Evolutionary conservation across 176 grass and related monocot species (phyloP), one percentile per base, ranked within the genome.

Genomic region (Tuctoria greenei): DNA sequence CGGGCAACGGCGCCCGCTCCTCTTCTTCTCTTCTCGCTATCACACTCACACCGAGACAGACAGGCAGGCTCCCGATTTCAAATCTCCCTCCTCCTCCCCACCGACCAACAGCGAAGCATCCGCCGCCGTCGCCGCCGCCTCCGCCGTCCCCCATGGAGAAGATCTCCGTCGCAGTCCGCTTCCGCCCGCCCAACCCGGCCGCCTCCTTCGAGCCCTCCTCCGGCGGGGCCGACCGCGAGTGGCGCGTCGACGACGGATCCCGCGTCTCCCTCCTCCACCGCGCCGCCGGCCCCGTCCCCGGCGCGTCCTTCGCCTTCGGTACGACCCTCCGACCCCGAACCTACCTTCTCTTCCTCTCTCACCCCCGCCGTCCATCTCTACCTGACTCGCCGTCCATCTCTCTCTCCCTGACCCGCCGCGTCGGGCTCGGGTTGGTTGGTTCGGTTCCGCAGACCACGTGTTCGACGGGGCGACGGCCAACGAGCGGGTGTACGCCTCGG

Each of bases 111-210:
- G 6, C 58, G 38, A 46, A 13, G 64, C 37, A n/a, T 13, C 61
- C 75, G 58, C 58, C 36, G 66, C 37, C 55, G n/a, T 27, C 50
- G 6, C 59, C 56, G 8, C 66, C 82, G 68, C 68, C 84, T 43
- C 25, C 45, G 54, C 3, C 55, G 23, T 3, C 23, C 17, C 10
- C 60, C 45, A 95, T 98, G 95, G 95, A 95, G 89, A 98, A 92
- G 73, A 98, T 98, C 39, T 95, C 91, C 41, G 95, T 98, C 39
- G 95, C 83, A 42, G 89, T 98, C 31, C 95, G 95, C 64, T 92
- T 98, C 84, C 95, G 95, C 37, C 91, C 91, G 2, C 71, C 78
- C 12, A 41, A 5, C 17, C 28, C 42, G 7, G 25, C 21, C 49
- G 11, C 66, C 21, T 12, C 28, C 21, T 12, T 23, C 0, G 69